A percentile compares a stretch with the other conserved stretches of the same genome.
Conservation (phyloP, 2,329 filamentous ascomycete genomes). For the Nemania serpens region DNA sequence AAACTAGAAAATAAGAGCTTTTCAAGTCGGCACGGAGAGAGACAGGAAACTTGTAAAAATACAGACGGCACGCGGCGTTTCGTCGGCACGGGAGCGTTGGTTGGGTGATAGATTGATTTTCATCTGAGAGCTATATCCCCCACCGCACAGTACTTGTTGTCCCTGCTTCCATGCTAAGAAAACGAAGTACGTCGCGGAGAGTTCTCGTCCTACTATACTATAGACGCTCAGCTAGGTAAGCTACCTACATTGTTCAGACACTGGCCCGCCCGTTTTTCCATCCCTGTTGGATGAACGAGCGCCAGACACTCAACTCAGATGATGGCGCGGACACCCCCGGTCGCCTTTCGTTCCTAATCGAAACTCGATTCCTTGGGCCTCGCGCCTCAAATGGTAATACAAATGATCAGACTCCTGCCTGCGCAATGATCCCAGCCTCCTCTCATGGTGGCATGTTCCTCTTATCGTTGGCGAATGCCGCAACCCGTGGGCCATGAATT, state of each 20-base stretch:
- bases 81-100: slow-evolving; percentile 15
- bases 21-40: too few species aligned
- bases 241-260: slow-evolving; percentile 14
- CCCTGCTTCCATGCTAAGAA: slow-evolving; percentile 14
- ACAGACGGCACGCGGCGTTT: slow-evolving; percentile 23
- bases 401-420: too few species aligned
- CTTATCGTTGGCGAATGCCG: background rate
- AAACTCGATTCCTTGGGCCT: background rate
- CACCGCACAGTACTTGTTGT: background rate
- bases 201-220: slow-evolving; percentile 3
- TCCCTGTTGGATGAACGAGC: slow-evolving; percentile 4
- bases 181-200: slow-evolving; percentile 4
- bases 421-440: slow-evolving; percentile 6
- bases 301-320: background rate
- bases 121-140: slow-evolving; percentile 28
- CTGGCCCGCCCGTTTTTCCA: background rate
- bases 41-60: slow-evolving; percentile 30
- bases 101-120: slow-evolving; percentile 27
- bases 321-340: slow-evolving; percentile 1
- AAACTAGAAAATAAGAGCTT: slow-evolving; percentile 16
- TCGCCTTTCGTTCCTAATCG: background rate
- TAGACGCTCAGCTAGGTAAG: slow-evolving; percentile 13
- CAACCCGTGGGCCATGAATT: background rate
- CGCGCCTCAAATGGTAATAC: slow-evolving; percentile 2
- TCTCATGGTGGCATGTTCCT: background rate